Base-by-base conservation (phyloP, 495 filamentous ascomycete species). In the Pyrenopolyporus hunteri region DNA sequence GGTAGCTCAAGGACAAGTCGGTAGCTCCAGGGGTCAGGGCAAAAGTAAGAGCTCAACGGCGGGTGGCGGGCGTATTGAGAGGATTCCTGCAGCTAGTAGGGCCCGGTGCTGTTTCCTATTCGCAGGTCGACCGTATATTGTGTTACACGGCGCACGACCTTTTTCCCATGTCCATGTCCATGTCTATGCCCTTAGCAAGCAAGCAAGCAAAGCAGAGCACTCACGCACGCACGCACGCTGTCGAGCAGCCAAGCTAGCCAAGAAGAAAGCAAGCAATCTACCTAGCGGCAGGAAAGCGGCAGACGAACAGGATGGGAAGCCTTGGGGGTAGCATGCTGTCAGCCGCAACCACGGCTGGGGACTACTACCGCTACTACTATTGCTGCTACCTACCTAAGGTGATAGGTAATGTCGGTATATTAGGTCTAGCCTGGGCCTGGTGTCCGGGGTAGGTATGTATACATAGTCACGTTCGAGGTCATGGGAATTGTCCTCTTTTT, bases 71-170 rank as follows among this genome's bases (percentile, higher is more conserved):
- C 40, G 40, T 46, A 37, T 16, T 23, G 37, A 35, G 23, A 52
- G 61, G 61, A 37, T 44, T 55, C 49, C 61, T 59, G 61, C 61
- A 64, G 49, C 23, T 32, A 42, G 22, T 53, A 54, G 54, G 33
- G 11, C 40, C 54, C 61, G 61, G 61, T 29, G 49, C 37, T 16
- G 26, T 26, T 54, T 64, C 61, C 61, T 59, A 64, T 64, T 64
- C 47, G 61, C 55, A 32, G 29, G 44, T n/a, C 26, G 22, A 31
- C 33, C 23, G 39, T 46, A 36, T 58, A 50, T 64, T 49, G 44
- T 50, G 61, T 64, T 59, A 58, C 55, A 59, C 61, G 55, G 55
- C 55, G 26, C 53, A 23, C 35, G 40, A 28, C 26, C n/a, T n/a
- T n/a, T n/a, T n/a, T n/a, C n/a, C n/a, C n/a, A n/a, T n/a, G n/a